phyloP scores from a whole-genome alignment of 2,329 filamentous ascomycete species.

The Sporothrix phasma region DNA sequence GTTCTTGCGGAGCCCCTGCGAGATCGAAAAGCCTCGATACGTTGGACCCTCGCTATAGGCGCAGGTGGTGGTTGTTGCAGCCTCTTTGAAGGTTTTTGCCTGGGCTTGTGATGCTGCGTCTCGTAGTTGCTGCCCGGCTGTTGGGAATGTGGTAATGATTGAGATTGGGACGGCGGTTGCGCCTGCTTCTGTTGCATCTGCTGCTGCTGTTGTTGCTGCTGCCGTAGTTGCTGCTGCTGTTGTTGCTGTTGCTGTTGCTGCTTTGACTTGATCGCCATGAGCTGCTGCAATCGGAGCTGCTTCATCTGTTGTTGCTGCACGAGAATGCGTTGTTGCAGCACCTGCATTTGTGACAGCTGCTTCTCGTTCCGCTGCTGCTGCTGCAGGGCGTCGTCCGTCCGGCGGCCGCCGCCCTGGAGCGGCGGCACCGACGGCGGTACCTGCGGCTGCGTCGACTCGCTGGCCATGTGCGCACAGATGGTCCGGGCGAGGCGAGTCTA shows the following conservation, averaged over 20 bases:
- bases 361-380: constrained; percentile 9
- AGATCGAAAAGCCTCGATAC: constrained; percentile 4
- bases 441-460: constrained; percentile 12
- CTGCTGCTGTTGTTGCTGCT: not conserved
- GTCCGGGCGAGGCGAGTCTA: not conserved
- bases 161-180: not conserved
- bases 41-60: not conserved
- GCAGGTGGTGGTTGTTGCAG: not conserved
- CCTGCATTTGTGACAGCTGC: constrained; percentile 12
- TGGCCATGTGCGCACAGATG: constrained; percentile 9
- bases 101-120: constrained; percentile 4
- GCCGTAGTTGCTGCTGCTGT: not conserved
- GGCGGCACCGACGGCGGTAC: constrained; percentile 8
- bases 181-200: not conserved
- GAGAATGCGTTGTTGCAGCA: constrained; percentile 12
- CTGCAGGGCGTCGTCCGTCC: constrained; percentile 4
- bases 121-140: not conserved
- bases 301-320: constrained; percentile 8
- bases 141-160: not conserved
- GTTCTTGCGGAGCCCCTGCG: not conserved
- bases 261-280: not conserved
- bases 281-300: not conserved
- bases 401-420: constrained; percentile 2
- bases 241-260: not conserved
- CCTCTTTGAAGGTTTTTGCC: not conserved